These are phyloP conservation scores for Fusarium mundagurra DNA, from an alignment of 2,329 filamentous ascomycete genomes.

Conservation along the genomic window DNA sequence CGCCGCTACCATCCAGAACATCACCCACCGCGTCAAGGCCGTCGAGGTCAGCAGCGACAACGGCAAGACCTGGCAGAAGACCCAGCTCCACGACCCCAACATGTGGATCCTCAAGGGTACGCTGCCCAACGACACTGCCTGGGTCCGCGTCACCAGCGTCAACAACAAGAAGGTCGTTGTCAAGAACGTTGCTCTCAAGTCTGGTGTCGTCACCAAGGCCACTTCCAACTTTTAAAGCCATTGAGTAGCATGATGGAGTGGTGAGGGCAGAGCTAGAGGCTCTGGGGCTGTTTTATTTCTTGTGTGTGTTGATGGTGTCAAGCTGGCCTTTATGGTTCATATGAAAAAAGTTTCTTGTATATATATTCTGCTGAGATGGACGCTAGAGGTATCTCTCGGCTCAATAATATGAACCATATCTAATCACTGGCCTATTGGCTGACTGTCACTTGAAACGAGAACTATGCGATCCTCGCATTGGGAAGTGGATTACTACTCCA, in stretches of 20 bases:
- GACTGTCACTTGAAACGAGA: rapidly evolving
- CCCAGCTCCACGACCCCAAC: slow-evolving; percentile 2
- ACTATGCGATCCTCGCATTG: rapidly evolving
- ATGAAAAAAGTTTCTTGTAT: slow-evolving; percentile 8
- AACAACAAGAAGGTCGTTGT: slow-evolving; percentile 21
- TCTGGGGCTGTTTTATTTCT: neutral
- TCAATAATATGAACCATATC: neutral
- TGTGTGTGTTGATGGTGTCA: neutral
- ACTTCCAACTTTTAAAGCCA: neutral
- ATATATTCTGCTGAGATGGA: neutral
- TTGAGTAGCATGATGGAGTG: neutral
- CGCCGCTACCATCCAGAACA: slow-evolving; percentile 15
- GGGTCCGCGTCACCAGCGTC: slow-evolving; percentile 11
- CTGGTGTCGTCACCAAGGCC: slow-evolving; percentile 8
- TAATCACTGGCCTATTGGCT: neutral
- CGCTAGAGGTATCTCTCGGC: neutral
- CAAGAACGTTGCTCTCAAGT: slow-evolving; percentile 15
- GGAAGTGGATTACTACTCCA: neutral
- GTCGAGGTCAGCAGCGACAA: slow-evolving; percentile 15
- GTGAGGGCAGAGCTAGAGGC: neutral
- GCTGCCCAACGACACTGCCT: slow-evolving; percentile 7
- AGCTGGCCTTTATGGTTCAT: slow-evolving; percentile 4
- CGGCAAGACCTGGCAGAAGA: slow-evolving; percentile 10
- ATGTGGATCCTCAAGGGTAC: slow-evolving; percentile 17
- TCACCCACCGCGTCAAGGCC: slow-evolving; percentile 15